Evolutionary conservation across 2,329 filamentous ascomycete genomes (phyloP).

Genomic region (Phoma sp.): DNA sequence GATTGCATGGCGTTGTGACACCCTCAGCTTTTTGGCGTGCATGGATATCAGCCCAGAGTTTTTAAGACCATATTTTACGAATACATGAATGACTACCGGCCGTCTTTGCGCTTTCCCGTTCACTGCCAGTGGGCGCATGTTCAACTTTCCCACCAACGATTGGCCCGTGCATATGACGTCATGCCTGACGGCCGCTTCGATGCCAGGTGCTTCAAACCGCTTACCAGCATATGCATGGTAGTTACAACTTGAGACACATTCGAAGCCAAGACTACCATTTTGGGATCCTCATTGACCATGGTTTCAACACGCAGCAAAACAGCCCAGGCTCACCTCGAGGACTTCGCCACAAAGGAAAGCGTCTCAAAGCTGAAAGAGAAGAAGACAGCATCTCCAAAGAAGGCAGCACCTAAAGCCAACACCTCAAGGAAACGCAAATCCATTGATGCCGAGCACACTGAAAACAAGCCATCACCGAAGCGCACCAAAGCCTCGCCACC

Average conservation of each 20-base stretch:
- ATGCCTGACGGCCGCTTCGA: not conserved
- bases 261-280: not conserved
- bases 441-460: not conserved
- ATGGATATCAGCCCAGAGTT: not conserved
- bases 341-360: conserved; percentile 9
- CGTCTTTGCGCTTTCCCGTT: not conserved
- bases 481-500: not conserved
- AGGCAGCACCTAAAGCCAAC: not conserved
- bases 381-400: not conserved
- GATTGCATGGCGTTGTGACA: conserved; percentile 8
- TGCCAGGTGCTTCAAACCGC: not conserved
- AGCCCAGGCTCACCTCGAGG: conserved; percentile 15
- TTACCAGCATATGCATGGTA: not conserved
- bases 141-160: no score
- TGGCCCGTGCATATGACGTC: not conserved
- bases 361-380: not conserved
- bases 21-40: conserved; percentile 1
- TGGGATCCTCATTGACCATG: not conserved
- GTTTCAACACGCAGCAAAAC: conserved; percentile 21
- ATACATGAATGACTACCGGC: not conserved
- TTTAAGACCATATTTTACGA: not conserved
- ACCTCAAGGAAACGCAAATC: not conserved
- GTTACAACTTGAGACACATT: not conserved
- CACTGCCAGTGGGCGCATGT: not conserved
- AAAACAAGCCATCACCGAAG: not conserved